Evolutionary conservation across 2,329 filamentous ascomycete species (phyloP), one percentile per base, ranked within the genome.

Genomic region (Trichoderma koningiopsis): DNA sequence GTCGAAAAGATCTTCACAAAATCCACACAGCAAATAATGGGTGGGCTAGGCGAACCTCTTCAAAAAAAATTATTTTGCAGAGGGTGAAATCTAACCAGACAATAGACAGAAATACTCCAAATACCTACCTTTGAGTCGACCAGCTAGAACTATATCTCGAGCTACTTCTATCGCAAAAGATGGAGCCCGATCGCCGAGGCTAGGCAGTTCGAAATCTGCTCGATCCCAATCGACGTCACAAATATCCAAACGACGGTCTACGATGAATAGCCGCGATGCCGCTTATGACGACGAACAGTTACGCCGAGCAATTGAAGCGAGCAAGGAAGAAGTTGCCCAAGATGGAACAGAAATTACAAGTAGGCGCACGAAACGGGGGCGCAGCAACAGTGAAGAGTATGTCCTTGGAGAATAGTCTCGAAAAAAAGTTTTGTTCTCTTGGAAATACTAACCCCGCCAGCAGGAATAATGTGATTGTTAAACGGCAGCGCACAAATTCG

Each of bases 181-280:
- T 74, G 84, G 79, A 75, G 82, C 80, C 76, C 85, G 80, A 75
- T 89, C 81, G 31, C 85, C 83, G 70, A 86, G 84, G 77, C 82
- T 80, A 77, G 85, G 82, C 74, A 84, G 83, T 75, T 83, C 82
- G 74, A 89, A 87, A 81, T 88, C 79, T 77, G 87, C 82, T 72
- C 88, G 84, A 59, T 83, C 83, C 66, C 84, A 83, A 11, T 81
- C 84, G 1, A 77, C 81, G 13, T 82, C 81, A 55, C 86, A 88
- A 66, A 86, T 88, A 64, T 89, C 91, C 47, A 98, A 97, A 79
- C 89, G 96, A 70, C 88, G 96, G 33, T 97, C 94, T 24, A 99
- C 96, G 7, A 97, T 98, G 93, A 97, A 98, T 77, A 99, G 96
- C 78, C 89, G 95, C 71, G 92, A 94, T 79, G 94, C 95, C 53